A percentile compares a stretch with the other conserved stretches of the same genome.
These are phyloP conservation scores for Exobasidium rhododendri DNA, from an alignment of 1,284 basidiomycete genomes.

Conservation along the genomic window DNA sequence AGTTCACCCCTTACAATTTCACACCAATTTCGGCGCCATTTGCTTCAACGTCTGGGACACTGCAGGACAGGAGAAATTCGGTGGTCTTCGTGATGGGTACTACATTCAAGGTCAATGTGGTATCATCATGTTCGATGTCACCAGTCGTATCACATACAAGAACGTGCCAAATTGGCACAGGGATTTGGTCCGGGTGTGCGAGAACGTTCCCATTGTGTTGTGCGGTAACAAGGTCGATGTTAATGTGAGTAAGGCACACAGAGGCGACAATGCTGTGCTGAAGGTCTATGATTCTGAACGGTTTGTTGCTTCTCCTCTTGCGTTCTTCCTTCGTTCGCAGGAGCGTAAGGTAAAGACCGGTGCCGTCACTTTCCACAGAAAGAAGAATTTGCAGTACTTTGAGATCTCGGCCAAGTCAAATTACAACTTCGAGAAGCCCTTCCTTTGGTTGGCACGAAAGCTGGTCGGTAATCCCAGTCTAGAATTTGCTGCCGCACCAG, in stretches of 20 bases:
- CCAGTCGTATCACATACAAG: slow-evolving; percentile 99
- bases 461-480: slow-evolving; percentile 86
- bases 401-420: slow-evolving; percentile 99
- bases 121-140: slow-evolving; percentile 99
- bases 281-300: slow-evolving; percentile 49
- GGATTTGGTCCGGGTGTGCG: slow-evolving; percentile 98
- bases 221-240: slow-evolving; percentile 99
- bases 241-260: slow-evolving; percentile 64
- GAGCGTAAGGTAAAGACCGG: slow-evolving; percentile 99
- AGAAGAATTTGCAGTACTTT: slow-evolving; percentile 99
- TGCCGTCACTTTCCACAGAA: slow-evolving; percentile 98
- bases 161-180: slow-evolving; percentile 99
- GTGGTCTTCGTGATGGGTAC: slow-evolving; percentile 54
- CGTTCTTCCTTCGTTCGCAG: slow-evolving; percentile 58
- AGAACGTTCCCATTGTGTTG: slow-evolving; percentile 98
- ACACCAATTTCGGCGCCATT: slow-evolving; percentile 97
- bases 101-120: slow-evolving; percentile 79
- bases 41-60: slow-evolving; percentile 99
- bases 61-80: slow-evolving; percentile 98
- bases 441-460: slow-evolving; percentile 99
- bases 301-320: background rate
- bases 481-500: slow-evolving; percentile 95
- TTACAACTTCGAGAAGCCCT: slow-evolving; percentile 99
- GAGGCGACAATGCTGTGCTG: slow-evolving; percentile 29
- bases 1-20: slow-evolving; percentile 91